Evolutionary conservation across 805 yeast genomes (phyloP), one percentile per base, ranked within the genome.

Genomic region (Ogataea corticis): DNA sequence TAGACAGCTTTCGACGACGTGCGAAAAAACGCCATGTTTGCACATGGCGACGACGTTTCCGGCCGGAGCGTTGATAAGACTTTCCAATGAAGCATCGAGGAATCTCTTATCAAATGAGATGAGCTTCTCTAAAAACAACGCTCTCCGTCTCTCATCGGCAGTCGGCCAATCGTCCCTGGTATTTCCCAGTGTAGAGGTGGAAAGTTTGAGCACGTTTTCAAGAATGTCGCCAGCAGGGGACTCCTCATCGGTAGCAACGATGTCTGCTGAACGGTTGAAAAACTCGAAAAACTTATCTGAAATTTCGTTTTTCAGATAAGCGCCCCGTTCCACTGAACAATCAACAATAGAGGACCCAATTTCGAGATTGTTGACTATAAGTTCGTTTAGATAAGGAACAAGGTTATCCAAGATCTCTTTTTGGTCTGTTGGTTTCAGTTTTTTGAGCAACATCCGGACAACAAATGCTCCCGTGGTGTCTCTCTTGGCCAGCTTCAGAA

Each of bases 91-190:
- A 35, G 81, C 72, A 13, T 73, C 64, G 12, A 84, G 72, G 49
- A 87, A 82, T 39, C 71, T 68, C 23, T 73, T 72, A 56, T 87
- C 92, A 58, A 82, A 86, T 28, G 77, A 78, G 61, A 88, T 79
- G 45, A 90, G 68, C 53, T 82, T 80, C 60, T 89, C 92, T 46
- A 87, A 66, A 55, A 90, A 84, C 15, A 87, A 56, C 0, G 96
- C 73, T 49, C 94, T 72, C 68, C 91, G 79, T 71, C 95, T 79
- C 61, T 88, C 96, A 56, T 87, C 94, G 0, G 90, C 85, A 1
- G 96, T 88, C 38, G 96, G 96, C 96, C 96, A 87, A 62, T 88
- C 96, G 54, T 82, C 95, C 51, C 79, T 78, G 2, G 89, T 84
- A 64, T 87, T 86, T 25, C 92, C 94, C 45, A 88, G 68, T 0